These are phyloP conservation scores for Bimuria novae-zelandiae DNA, from an alignment of 2,329 filamentous ascomycete species.

Conservation along the genomic window DNA sequence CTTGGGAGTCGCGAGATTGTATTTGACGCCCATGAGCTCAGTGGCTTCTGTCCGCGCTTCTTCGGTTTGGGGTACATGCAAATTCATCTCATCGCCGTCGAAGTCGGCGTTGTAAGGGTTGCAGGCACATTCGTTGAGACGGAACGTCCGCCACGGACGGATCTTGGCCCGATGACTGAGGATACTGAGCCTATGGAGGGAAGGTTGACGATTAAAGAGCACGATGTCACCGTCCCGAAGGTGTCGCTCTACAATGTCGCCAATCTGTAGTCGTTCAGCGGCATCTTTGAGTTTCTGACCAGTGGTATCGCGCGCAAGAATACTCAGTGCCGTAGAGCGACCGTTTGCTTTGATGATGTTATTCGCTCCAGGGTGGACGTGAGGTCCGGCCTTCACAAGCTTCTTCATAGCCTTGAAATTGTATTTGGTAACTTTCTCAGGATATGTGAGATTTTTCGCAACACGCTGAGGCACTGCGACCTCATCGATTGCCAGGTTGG, in stretches of 20 bases:
- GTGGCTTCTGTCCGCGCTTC: conserved; percentile 95
- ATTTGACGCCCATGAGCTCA: conserved; percentile 95
- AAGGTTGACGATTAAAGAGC: conserved; percentile 96
- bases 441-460: conserved; percentile 96
- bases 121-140: conserved; percentile 97
- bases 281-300: conserved; percentile 66
- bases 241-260: conserved; percentile 92
- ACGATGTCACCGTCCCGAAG: conserved; percentile 95
- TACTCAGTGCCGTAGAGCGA: conserved; percentile 73
- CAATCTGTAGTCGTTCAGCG: conserved; percentile 76
- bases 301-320: conserved; percentile 52
- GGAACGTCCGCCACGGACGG: conserved; percentile 92
- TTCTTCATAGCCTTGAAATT: conserved; percentile 82
- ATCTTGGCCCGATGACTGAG: conserved; percentile 94
- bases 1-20: conserved; percentile 94
- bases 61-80: conserved; percentile 97
- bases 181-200: conserved; percentile 97
- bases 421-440: conserved; percentile 81
- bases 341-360: conserved; percentile 69
- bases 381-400: conserved; percentile 75
- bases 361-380: conserved; percentile 86
- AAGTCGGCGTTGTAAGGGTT: conserved; percentile 99
- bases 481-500: conserved; percentile 89
- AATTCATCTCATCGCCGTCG: conserved; percentile 98
- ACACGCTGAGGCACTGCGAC: conserved; percentile 90